Base-by-base conservation (phyloP, 1,139 yeast genomes). In the Lodderomyces pseudojiufengensis region DNA sequence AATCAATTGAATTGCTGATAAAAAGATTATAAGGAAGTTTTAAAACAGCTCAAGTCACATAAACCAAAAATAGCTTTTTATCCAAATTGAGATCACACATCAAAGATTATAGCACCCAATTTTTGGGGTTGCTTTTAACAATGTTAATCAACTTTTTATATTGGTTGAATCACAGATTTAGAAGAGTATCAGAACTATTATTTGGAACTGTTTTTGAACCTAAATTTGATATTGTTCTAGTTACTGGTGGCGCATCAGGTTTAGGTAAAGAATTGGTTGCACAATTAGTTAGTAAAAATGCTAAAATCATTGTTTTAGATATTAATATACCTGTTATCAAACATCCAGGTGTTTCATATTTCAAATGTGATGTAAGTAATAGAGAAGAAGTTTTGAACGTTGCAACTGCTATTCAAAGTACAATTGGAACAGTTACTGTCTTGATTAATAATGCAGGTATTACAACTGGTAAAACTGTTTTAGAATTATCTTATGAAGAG, bases 371-470 rank as follows among this genome's bases (percentile, higher is more conserved):
- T 57, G 84, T 88, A 7, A 67, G 90, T 33, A 59, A 74, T 39
- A 43, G 67, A 20, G 50, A 54, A 2, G 65, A 69, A 24, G 69
- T 85, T 2, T 42, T 52, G 20, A 52, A 54, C 5, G 43, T 63
- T 28, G 68, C 67, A 21, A 48, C 53, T 4, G 44, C 36, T n/a
- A 73, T 84, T 21, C 51, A 53, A 26, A 54, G 39, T n/a, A 65
- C 69, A 9, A 55, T 79, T 32, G 95, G 95, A 0, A 48, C 54
- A 0, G 80, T 83, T 1, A 74, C 87, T 0, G 68, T 86, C 2
- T 61, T 90, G 10, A 70, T 90, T 34, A 87, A 87, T 57, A 88
- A 90, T 54, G 97, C 97, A 1, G 97, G 85, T 0, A 72, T 86
- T 29, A 69, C 78, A 20, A 65, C 68, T 8, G 88, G 87, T 0